phyloP scores from a whole-genome alignment of 176 grass and related monocot species.

The Hordeum marinum region DNA sequence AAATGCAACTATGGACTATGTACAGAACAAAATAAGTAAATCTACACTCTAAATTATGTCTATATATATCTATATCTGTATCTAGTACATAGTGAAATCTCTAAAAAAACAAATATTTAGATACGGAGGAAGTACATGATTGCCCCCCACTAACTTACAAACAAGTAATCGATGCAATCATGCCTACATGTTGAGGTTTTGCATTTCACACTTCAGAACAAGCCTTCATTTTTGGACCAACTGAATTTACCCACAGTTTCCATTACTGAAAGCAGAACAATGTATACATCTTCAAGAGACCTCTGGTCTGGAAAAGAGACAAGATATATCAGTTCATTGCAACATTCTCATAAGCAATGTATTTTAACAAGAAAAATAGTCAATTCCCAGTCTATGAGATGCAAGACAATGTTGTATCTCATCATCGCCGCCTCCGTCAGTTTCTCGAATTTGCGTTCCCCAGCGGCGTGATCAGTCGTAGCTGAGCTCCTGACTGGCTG shows the following conservation, averaged over 20 bases:
- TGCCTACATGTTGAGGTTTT: background rate
- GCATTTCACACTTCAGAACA: background rate
- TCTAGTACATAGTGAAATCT: too few relatives aligned
- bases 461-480: background rate
- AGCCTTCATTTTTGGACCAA: background rate
- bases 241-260: background rate
- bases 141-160: background rate
- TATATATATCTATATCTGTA: too few relatives aligned
- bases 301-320: background rate
- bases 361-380: background rate
- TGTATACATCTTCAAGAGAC: background rate
- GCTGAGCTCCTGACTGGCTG: background rate
- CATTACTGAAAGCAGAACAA: background rate
- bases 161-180: background rate
- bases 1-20: too few relatives aligned
- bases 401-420: background rate
- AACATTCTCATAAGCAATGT: background rate
- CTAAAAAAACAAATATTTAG: too few relatives aligned
- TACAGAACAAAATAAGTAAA: too few relatives aligned
- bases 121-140: too few relatives aligned
- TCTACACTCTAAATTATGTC: too few relatives aligned
- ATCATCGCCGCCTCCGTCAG: background rate
- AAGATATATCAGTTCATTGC: background rate
- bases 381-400: background rate
- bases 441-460: background rate